Conservation (phyloP, 2,329 filamentous ascomycete species). For the Fusarium continuum region DNA sequence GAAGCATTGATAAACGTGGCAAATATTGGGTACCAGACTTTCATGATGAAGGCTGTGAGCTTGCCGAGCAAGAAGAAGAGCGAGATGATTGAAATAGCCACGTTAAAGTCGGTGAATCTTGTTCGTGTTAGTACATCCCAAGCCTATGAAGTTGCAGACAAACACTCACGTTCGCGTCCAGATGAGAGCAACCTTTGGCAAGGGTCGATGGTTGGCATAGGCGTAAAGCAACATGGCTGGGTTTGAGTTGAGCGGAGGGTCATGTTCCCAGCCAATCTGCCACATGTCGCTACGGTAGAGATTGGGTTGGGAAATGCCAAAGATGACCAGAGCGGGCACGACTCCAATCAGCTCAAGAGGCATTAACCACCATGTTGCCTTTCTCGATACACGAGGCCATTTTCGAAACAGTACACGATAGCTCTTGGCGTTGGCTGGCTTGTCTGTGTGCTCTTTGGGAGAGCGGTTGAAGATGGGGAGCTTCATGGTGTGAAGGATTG, state of each 20-base stretch:
- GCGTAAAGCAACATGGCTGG: constrained; percentile 75
- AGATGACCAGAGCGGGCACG: constrained; percentile 73
- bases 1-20: constrained; percentile 65
- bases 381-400: constrained; percentile 62
- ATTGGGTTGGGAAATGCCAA: constrained; percentile 77
- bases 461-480: constrained; percentile 24
- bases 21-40: constrained; percentile 74
- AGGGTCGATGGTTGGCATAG: constrained; percentile 73
- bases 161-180: constrained; percentile 77
- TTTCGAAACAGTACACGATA: constrained; percentile 68
- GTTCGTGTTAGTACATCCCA: background rate
- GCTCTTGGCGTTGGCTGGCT: constrained; percentile 29
- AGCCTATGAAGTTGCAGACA: background rate
- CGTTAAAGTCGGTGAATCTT: constrained; percentile 79
- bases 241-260: constrained; percentile 72
- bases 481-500: constrained; percentile 40
- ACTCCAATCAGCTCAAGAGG: constrained; percentile 71
- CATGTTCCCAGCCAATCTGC: constrained; percentile 74
- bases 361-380: constrained; percentile 70
- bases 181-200: constrained; percentile 71
- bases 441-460: constrained; percentile 22
- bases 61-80: constrained; percentile 81
- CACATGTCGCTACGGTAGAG: constrained; percentile 77
- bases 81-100: constrained; percentile 77
- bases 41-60: constrained; percentile 74